Evolutionary conservation across 495 filamentous ascomycete genomes (phyloP), one percentile per base, ranked within the genome.

Genomic region (Durotheca rogersii): DNA sequence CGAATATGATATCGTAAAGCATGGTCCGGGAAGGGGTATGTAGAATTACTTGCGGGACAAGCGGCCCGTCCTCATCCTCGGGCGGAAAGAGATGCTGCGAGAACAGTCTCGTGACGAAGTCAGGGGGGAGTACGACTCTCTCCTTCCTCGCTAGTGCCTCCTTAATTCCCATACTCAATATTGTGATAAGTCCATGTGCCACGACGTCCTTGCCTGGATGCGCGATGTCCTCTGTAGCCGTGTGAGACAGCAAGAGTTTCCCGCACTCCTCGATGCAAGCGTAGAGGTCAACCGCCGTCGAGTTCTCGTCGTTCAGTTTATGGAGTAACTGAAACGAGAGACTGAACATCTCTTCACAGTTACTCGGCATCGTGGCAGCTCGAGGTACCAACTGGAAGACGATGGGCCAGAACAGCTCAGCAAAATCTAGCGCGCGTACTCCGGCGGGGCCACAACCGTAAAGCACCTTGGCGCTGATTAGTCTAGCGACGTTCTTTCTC

Each of bases 71-170:
- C 19, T 60, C 47, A 2, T 79, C 72, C 16, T 84, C 77, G 0
- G 83, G 63, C 1, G 71, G 86, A 57, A 90, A 92, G 0, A 95
- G 76, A 54, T 87, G 85, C 32, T 73, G 80, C 50, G 70, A 76
- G 56, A 90, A 85, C 11, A 93, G 66, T 10, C 69, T 69, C 39
- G 78, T 76, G 12, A 79, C 75, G 32, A 90, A 73, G 10, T 17
- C n/a, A 2, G 47, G 15, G 1, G 48, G 37, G 10, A 63, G 30
- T 25, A 50, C 45, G 7, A 56, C 18, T 7, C 15, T 30, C 16
- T 55, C 40, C 32, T 47, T 47, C 17, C 29, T 43, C 30, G 30
- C 25, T 20, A 32, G 35, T 34, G 52, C 21, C 14, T 56, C 46
- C 40, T 52, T 55, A 23, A 65, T 53, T 9, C 48, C 56, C 16